Conservation (phyloP, 2,329 filamentous ascomycete species). For the Colletotrichum sp. region DNA sequence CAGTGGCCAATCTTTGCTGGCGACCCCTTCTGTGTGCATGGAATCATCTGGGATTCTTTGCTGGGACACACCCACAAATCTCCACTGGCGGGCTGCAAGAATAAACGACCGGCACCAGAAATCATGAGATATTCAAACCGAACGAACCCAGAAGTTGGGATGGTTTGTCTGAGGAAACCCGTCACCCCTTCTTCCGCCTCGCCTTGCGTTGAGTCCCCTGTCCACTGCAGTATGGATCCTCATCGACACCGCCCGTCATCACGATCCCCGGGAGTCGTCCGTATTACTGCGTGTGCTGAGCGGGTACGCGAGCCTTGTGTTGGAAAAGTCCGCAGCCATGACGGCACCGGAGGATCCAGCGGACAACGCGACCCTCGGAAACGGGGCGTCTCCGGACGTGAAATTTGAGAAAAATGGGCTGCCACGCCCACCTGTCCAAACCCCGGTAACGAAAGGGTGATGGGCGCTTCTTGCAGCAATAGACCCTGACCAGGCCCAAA, state of each 20-base stretch:
- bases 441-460: background rate
- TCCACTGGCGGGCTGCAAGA: background rate
- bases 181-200: background rate
- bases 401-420: background rate
- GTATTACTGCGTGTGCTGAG: background rate
- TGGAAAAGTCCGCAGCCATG: background rate
- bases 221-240: background rate
- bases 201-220: background rate
- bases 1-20: background rate
- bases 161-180: background rate
- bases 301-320: background rate
- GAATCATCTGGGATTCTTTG: background rate
- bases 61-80: background rate
- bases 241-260: background rate
- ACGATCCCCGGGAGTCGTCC: background rate
- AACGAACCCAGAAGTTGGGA: background rate
- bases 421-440: background rate
- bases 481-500: background rate
- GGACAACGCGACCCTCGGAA: background rate
- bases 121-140: background rate
- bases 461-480: background rate
- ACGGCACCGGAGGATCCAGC: background rate
- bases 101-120: background rate
- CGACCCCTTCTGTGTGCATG: background rate
- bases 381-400: background rate